phyloP scores from a whole-genome alignment of 352 stramenopile species.

The Globisporangium cylindrosporum region DNA sequence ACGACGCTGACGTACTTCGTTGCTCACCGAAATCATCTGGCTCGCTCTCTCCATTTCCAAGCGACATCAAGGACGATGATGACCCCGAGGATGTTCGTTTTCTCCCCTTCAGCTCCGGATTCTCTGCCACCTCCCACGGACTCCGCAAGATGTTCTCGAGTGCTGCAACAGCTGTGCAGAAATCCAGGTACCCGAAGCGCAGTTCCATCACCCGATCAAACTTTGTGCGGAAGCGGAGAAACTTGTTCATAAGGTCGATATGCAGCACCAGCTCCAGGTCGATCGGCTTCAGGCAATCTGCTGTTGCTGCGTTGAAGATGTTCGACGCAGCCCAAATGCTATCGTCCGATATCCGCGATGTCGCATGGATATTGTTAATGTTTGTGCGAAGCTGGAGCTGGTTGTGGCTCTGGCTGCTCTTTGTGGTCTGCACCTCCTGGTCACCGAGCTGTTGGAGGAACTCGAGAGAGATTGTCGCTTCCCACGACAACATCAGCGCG shows the following conservation, averaged over 20 bases:
- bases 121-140: conserved; percentile 16
- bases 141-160: conserved; percentile 56
- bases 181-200: conserved; percentile 83
- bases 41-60: conserved; percentile 29
- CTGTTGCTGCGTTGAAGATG: conserved; percentile 33
- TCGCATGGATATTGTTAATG: conserved; percentile 71
- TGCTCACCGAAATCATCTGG: conserved; percentile 27
- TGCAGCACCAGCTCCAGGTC: conserved; percentile 66
- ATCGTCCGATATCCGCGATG: conserved; percentile 69
- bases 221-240: conserved; percentile 61
- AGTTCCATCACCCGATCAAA: conserved; percentile 81
- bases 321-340: conserved; percentile 54
- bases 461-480: conserved; percentile 58
- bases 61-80: conserved; percentile 49
- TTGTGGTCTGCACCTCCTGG: conserved; percentile 14
- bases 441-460: conserved; percentile 42
- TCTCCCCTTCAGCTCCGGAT: conserved; percentile 13
- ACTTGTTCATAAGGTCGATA: conserved; percentile 57
- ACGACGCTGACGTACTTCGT: conserved; percentile 24
- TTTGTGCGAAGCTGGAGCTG: conserved; percentile 62
- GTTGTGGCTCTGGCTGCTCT: conserved; percentile 27
- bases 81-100: conserved; percentile 46
- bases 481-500: conserved; percentile 81
- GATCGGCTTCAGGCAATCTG: conserved; percentile 80
- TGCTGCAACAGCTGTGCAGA: conserved; percentile 60